phyloP scores from a whole-genome alignment of 192 early-diverging fungal species.

The Backusella sp. region DNA sequence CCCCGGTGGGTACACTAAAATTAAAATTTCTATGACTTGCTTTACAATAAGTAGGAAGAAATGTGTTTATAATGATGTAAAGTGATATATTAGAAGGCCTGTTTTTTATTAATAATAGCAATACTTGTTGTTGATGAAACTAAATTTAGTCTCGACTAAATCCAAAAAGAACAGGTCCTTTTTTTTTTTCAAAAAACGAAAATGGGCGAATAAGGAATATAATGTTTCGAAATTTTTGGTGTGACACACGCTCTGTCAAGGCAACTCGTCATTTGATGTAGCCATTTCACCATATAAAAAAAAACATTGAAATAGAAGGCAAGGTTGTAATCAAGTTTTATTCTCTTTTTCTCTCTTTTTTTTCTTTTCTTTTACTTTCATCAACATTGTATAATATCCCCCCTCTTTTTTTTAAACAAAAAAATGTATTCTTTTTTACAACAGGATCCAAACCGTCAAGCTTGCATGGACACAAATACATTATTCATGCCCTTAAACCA shows the following conservation, averaged over 20 bases:
- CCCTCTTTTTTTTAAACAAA: not conserved
- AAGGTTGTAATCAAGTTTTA: not conserved
- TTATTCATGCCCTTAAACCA: slow-evolving; percentile 6
- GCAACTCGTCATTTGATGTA: slow-evolving; percentile 26
- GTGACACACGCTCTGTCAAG: slow-evolving; percentile 25
- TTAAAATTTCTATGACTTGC: not conserved
- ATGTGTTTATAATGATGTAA: not conserved
- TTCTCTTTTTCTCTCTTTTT: slow-evolving; percentile 7
- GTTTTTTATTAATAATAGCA: not conserved
- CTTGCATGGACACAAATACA: slow-evolving; percentile 1
- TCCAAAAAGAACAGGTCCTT: not conserved
- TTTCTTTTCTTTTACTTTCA: slow-evolving; percentile 3
- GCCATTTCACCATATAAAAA: slow-evolving; percentile 22
- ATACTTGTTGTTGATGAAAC: not conserved
- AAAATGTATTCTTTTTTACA: slow-evolving; percentile 12
- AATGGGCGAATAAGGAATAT: slow-evolving; percentile 5
- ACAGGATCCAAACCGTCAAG: slow-evolving; percentile 1
- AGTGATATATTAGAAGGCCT: not conserved
- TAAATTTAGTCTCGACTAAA: not conserved
- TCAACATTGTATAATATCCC: not conserved
- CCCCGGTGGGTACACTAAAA: slow-evolving; percentile 1
- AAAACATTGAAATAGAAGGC: not conserved
- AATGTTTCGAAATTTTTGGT: slow-evolving; percentile 10
- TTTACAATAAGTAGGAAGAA: not conserved
- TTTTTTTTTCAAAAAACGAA: not conserved